phyloP scores from a whole-genome alignment of 176 grass and related monocot genomes.

The Microstegium vimineum region DNA sequence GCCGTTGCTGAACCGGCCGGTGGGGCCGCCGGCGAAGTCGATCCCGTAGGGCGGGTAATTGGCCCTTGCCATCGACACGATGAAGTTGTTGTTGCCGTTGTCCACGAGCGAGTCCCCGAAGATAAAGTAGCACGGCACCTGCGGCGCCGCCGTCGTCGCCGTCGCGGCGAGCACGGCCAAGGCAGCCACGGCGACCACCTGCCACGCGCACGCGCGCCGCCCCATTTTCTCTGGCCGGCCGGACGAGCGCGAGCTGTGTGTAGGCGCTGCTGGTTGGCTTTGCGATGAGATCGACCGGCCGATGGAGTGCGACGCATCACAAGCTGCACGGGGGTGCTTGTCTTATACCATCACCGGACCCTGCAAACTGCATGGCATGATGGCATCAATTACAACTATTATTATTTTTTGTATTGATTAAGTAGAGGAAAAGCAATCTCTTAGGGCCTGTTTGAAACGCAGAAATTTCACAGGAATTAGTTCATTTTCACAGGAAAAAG shows the following conservation, averaged over 20 bases:
- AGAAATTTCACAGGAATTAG: no score
- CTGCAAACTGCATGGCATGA: neutral
- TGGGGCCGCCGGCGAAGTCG: slow-evolving; percentile 71
- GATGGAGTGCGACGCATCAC: neutral
- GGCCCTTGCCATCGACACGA: slow-evolving; percentile 73
- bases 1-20: slow-evolving; percentile 82
- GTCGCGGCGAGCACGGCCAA: neutral
- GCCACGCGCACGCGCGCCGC: neutral
- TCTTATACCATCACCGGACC: neutral
- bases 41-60: slow-evolving; percentile 87
- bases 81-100: slow-evolving; percentile 91
- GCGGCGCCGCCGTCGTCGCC: slow-evolving; percentile 25
- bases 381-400: neutral
- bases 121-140: slow-evolving; percentile 92
- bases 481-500: no score
- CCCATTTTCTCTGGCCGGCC: neutral
- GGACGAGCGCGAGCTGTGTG: no score
- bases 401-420: no score
- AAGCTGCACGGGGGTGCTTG: neutral
- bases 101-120: slow-evolving; percentile 93
- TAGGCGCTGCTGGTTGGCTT: no score
- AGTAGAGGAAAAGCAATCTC: neutral
- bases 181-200: neutral
- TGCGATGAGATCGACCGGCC: neutral
- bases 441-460: no score